Base-by-base conservation (phyloP, 805 yeast genomes). In the Monosporozyma aquatica region DNA sequence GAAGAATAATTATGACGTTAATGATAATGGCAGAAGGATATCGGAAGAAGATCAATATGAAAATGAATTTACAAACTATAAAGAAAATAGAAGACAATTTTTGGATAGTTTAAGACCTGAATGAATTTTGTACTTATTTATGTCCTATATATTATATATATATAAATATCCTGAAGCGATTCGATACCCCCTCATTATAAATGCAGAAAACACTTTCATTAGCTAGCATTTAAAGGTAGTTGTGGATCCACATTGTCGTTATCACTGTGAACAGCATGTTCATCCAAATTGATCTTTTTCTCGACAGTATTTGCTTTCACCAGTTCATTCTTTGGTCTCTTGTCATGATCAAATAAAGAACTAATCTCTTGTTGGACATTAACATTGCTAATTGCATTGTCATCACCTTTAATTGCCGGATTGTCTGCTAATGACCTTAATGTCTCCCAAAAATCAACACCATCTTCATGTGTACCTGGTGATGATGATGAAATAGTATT, bases 371-470 rank as follows among this genome's bases (percentile, higher is more conserved):
- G n/a, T n/a, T n/a, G n/a, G n/a, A 9, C 7, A 13, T 17, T n/a
- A 15, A 21, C 10, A 2, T 20, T 18, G 4, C 5, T 13, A 3
- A 32, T 4, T 8, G 7, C 38, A 13, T 34, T 38, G 21, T 26
- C 18, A 35, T 71, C 35, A 18, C 5, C n/a, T 7, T 32, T 32
- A 11, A 32, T 32, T 5, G 35, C 9, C 11, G 35, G 35, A 11
- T 32, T 32, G 11, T 32, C 72, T 1, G 80, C 74, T 18, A 80
- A 54, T 14, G 77, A 69, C 38, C 81, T 67, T 72, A 81, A 69
- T 2, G 78, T 75, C 47, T 80, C 87, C 82, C 85, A 80, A 54
- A 80, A 81, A 55, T 80, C 87, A 26, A 74, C 50, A 18, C 75
- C 86, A 45, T 77, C 86, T 32, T 78, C 85, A 4, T 70, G 59